Evolutionary conservation across 805 yeast genomes (phyloP).

Genomic region (Candida corydali): DNA sequence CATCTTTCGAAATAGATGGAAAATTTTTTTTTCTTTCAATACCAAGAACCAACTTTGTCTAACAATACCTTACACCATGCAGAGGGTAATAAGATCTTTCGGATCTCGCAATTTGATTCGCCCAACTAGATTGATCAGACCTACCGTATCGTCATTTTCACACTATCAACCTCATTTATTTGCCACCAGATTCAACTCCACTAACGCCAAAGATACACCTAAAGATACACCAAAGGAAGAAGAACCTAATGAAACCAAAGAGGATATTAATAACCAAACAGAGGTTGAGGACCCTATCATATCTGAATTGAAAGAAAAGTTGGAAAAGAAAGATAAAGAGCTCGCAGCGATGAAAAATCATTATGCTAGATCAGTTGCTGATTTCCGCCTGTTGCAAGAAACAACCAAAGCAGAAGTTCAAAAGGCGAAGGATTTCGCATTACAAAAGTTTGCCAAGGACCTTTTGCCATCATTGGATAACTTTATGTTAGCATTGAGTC

Average conservation of each 20-base stretch:
- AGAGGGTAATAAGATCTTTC: slow-evolving; percentile 21
- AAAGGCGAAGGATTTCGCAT: slow-evolving; percentile 84
- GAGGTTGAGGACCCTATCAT: slow-evolving; percentile 13
- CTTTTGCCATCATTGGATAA: slow-evolving; percentile 86
- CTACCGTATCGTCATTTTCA: slow-evolving; percentile 1
- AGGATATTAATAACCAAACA: no score
- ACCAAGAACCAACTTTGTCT: no score
- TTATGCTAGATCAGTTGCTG: slow-evolving; percentile 80
- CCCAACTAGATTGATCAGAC: slow-evolving; percentile 14
- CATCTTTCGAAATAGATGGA: no score
- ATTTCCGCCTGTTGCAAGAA: slow-evolving; percentile 88
- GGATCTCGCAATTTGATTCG: slow-evolving; percentile 11
- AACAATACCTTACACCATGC: no score
- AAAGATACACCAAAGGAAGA: slow-evolving; percentile 10
- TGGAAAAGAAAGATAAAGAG: slow-evolving; percentile 63
- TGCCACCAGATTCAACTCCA: slow-evolving; percentile 16
- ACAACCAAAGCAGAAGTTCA: slow-evolving; percentile 82
- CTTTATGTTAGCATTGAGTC: slow-evolving; percentile 77
- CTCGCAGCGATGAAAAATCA: slow-evolving; percentile 78
- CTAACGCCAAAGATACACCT: slow-evolving; percentile 13
- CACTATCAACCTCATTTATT: not conserved
- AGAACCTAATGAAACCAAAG: slow-evolving; percentile 10
- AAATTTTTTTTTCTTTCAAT: no score
- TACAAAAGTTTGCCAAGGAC: slow-evolving; percentile 89
- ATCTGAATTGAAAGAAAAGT: slow-evolving; percentile 46